Conservation (phyloP, 352 stramenopile species). For the Sclerospora graminicola region DNA sequence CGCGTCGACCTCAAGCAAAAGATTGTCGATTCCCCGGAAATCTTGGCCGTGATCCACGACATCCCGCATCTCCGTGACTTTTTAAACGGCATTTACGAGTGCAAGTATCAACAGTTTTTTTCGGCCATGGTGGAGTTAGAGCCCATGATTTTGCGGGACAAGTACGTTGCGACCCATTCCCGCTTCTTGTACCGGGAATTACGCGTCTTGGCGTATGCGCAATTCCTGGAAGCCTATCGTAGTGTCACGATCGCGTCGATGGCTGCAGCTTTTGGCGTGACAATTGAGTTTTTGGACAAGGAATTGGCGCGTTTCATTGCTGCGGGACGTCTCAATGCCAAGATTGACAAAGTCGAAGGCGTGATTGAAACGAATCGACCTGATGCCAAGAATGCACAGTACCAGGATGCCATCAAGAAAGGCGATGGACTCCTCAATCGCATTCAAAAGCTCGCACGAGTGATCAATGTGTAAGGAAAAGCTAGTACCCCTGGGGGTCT, state of each 20-base stretch:
- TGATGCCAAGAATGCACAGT: constrained; percentile 98
- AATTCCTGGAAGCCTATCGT: constrained; percentile 98
- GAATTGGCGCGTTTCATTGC: constrained; percentile 98
- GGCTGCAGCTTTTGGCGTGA: constrained; percentile 94
- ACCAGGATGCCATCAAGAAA: constrained; percentile 98
- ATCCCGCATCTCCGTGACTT: constrained; percentile 79
- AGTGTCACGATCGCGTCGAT: constrained; percentile 95
- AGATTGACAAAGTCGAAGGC: constrained; percentile 98
- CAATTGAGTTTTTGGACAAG: constrained; percentile 90
- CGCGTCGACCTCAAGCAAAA: constrained; percentile 96
- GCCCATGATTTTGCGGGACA: constrained; percentile 83
- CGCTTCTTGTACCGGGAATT: constrained; percentile 95
- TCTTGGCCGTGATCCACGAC: constrained; percentile 84
- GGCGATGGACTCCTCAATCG: constrained; percentile 97
- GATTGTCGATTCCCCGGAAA: constrained; percentile 95
- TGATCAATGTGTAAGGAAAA: constrained; percentile 93
- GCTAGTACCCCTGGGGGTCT: no score
- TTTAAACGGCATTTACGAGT: constrained; percentile 94
- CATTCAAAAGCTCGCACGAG: constrained; percentile 96
- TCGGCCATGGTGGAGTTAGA: constrained; percentile 84
- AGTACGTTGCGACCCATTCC: constrained; percentile 89
- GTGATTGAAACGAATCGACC: constrained; percentile 98
- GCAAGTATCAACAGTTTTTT: constrained; percentile 97
- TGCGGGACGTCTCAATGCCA: constrained; percentile 92
- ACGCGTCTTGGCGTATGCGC: constrained; percentile 94